phyloP scores from a whole-genome alignment of 2,329 filamentous ascomycete species.

The Calcarisporium arbuscula region DNA sequence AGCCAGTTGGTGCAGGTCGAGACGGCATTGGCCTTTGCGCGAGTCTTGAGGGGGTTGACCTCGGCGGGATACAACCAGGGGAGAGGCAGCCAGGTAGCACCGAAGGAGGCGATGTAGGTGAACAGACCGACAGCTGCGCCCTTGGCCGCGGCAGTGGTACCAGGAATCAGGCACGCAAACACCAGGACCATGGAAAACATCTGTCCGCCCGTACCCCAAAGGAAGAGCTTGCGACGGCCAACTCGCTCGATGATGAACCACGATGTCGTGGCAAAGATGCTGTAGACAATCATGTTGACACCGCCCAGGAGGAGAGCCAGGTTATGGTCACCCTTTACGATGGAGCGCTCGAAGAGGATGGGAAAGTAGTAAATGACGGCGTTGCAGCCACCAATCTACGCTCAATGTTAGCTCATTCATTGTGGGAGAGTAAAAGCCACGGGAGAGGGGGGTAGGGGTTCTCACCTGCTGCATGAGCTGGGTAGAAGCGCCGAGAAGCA shows the following conservation, averaged over 20 bases:
- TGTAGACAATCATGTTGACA: constrained; percentile 50
- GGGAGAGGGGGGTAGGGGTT: too few species aligned
- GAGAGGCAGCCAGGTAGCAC: constrained; percentile 57
- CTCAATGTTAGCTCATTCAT: too few species aligned
- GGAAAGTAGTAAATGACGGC: constrained; percentile 58
- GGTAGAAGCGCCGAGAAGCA: constrained; percentile 51
- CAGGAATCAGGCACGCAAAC: constrained; percentile 62
- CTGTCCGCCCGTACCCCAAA: constrained; percentile 40
- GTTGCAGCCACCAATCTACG: constrained; percentile 52
- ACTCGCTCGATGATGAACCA: constrained; percentile 46
- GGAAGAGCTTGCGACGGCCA: constrained; percentile 39
- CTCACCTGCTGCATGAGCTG: constrained; percentile 61
- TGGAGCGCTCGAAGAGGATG: constrained; percentile 40
- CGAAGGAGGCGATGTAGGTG: constrained; percentile 63
- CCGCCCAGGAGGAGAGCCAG: constrained; percentile 44
- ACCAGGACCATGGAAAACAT: constrained; percentile 52
- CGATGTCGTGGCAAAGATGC: constrained; percentile 46
- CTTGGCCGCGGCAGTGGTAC: constrained; percentile 53
- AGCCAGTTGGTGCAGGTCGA: constrained; percentile 58
- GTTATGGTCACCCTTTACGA: constrained; percentile 30
- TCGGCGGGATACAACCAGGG: constrained; percentile 55
- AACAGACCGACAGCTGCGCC: constrained; percentile 63
- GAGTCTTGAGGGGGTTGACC: constrained; percentile 43
- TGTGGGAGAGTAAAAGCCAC: too few species aligned
- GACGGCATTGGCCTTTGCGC: constrained; percentile 42